Conservation (phyloP, 129 eudicot genomes). For the Helichrysum umbraculigerum region DNA sequence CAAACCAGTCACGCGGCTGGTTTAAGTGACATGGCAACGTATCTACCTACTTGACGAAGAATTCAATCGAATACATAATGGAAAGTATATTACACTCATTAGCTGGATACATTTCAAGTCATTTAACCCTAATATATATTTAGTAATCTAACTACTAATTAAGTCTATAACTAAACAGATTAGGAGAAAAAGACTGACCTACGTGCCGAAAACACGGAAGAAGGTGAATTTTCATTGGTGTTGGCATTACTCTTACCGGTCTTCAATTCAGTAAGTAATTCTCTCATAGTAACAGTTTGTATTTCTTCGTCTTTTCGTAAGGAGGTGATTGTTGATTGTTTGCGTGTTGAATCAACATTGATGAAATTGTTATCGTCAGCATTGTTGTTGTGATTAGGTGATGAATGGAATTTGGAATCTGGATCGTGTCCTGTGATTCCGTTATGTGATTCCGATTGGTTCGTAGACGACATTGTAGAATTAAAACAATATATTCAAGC, state of each 20-base stretch:
- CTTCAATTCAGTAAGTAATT: slow-evolving; percentile 63
- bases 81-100: too few relatives aligned
- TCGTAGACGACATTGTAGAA: slow-evolving; percentile 37
- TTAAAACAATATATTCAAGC: not conserved
- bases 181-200: slow-evolving; percentile 43
- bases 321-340: slow-evolving; percentile 25
- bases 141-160: not conserved
- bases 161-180: not conserved
- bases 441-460: slow-evolving; percentile 36
- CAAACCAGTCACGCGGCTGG: not conserved
- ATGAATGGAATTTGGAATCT: slow-evolving; percentile 34
- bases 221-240: slow-evolving; percentile 28
- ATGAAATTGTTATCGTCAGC: slow-evolving; percentile 16
- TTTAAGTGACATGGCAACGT: too few relatives aligned
- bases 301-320: slow-evolving; percentile 46
- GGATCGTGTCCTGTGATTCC: slow-evolving; percentile 24
- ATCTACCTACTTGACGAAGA: too few relatives aligned
- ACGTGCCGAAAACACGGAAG: slow-evolving; percentile 32
- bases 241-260: slow-evolving; percentile 41
- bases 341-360: slow-evolving; percentile 22
- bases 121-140: not conserved
- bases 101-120: not conserved
- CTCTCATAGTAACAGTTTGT: slow-evolving; percentile 69
- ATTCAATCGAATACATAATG: too few relatives aligned
- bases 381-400: slow-evolving; percentile 28